phyloP scores from a whole-genome alignment of 192 early-diverging fungal species.

The Geosiphon pyriformis region DNA sequence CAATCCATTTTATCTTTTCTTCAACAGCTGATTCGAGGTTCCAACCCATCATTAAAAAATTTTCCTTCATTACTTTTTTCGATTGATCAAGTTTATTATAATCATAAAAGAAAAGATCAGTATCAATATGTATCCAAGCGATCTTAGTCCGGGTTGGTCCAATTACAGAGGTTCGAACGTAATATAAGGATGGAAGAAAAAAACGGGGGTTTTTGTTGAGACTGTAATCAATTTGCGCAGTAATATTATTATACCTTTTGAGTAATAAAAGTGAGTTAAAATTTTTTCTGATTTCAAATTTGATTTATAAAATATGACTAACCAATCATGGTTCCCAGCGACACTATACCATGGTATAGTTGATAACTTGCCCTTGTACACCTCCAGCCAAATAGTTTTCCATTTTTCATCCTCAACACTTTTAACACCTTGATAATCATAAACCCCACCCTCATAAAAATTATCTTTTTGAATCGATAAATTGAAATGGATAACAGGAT shows the following conservation, averaged over 20 bases:
- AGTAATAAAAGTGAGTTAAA: not conserved
- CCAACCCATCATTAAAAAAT: not conserved
- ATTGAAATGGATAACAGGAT: not conserved
- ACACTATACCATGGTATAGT: slow-evolving; percentile 20
- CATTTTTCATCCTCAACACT: slow-evolving; percentile 15
- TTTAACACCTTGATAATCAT: slow-evolving; percentile 19
- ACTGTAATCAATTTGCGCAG: slow-evolving; percentile 19
- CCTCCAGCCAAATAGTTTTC: slow-evolving; percentile 18
- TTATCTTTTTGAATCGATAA: not conserved
- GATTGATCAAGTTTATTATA: not conserved
- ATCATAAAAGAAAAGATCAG: slow-evolving; percentile 1
- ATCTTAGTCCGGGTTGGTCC: not conserved
- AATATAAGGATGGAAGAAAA: slow-evolving; percentile 17
- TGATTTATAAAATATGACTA: not conserved
- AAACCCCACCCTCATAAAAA: slow-evolving; percentile 15
- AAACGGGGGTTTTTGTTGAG: slow-evolving; percentile 6
- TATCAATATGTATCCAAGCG: slow-evolving; percentile 13
- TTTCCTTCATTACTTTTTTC: not conserved
- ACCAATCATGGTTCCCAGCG: slow-evolving; percentile 25
- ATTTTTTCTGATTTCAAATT: not conserved
- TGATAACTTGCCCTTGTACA: slow-evolving; percentile 16
- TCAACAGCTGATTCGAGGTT: not conserved
- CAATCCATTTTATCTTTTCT: slow-evolving; percentile 19
- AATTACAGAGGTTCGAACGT: slow-evolving; percentile 1
- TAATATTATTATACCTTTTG: slow-evolving; percentile 17